Evolutionary conservation across 2,329 filamentous ascomycete genomes (phyloP), one percentile per base, ranked within the genome.

Genomic region (Setomelanomma holmii): DNA sequence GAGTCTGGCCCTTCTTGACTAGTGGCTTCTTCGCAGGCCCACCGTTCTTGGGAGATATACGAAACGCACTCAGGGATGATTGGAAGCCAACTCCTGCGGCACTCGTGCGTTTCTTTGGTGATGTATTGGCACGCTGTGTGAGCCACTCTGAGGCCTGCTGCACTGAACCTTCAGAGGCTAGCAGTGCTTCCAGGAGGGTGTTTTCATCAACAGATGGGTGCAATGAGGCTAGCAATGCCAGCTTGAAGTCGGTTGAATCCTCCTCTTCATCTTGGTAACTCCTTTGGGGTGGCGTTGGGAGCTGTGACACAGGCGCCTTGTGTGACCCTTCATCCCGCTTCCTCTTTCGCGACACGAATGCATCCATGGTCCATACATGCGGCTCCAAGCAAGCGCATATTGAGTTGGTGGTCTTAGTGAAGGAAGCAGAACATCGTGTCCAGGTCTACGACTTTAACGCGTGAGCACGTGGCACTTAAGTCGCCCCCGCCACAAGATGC

Each of bases 241-340:
- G 78, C 68, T 97, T 98, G 64, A 96, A 80, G 57, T 98, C 95
- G 0, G 95, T 99, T 1, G 89, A 87, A 40, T 96, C 90, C 40
- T 96, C 90, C 14, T 92, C 86, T 14, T 86, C 83, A 4, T 60
- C 61, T 6, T 55, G 51, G 23, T 43, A 30, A 11, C 45, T 21
- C 24, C 35, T 33, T 23, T 22, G 21, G 11, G 45, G 40, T 43
- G 44, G 19, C 21, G 17, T 19, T 35, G 41, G 11, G 16, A 20
- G 4, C 21, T 38, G 38, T 20, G 56, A 35, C 34, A 38, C 40
- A 14, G 16, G 19, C 14, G 21, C n/a, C 24, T 40, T 34, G 21
- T 56, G 38, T 17, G 49, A 49, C n/a, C n/a, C 45, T 11, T 67
- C 63, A 38, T 45, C 10, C 23, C 71, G 64, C 52, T 63, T 68